phyloP scores from a whole-genome alignment of 2,329 filamentous ascomycete species.

The Colletotrichum filicis region DNA sequence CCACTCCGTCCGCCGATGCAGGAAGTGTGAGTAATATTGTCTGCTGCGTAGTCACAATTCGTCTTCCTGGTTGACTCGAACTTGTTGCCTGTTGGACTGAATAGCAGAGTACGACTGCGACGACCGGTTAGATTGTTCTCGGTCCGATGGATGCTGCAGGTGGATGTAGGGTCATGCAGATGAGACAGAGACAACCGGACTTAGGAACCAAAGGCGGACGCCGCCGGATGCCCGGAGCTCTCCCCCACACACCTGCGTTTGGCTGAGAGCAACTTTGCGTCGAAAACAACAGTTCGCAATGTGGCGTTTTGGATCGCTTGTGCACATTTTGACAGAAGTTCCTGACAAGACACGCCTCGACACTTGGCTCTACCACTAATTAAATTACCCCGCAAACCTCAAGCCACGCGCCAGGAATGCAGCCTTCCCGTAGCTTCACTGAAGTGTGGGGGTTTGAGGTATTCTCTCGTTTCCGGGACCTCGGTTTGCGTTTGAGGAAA shows the following conservation, averaged over 20 bases:
- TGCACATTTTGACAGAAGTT: neutral
- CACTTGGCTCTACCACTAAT: neutral
- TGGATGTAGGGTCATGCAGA: neutral
- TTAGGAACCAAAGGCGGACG: neutral
- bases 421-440: neutral
- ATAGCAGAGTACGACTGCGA: neutral
- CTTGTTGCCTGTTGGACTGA: neutral
- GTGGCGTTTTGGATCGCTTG: neutral
- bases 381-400: conserved; percentile 1
- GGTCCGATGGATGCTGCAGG: neutral
- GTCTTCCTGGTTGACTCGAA: neutral
- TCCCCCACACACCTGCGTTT: neutral
- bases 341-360: neutral
- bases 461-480: neutral
- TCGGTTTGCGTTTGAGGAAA: neutral
- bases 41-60: conserved; percentile 2
- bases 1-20: conserved; percentile 31
- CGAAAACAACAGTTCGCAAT: neutral
- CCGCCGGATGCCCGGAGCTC: neutral
- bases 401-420: neutral
- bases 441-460: neutral
- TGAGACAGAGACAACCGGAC: neutral
- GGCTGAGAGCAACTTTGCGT: neutral
- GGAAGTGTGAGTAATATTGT: conserved; percentile 30
- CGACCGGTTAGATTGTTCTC: neutral